Percentiles rank a stretch among this genome's conserved stretches.
phyloP scores from a whole-genome alignment of 1,284 basidiomycete genomes.

The Fomes fomentarius region DNA sequence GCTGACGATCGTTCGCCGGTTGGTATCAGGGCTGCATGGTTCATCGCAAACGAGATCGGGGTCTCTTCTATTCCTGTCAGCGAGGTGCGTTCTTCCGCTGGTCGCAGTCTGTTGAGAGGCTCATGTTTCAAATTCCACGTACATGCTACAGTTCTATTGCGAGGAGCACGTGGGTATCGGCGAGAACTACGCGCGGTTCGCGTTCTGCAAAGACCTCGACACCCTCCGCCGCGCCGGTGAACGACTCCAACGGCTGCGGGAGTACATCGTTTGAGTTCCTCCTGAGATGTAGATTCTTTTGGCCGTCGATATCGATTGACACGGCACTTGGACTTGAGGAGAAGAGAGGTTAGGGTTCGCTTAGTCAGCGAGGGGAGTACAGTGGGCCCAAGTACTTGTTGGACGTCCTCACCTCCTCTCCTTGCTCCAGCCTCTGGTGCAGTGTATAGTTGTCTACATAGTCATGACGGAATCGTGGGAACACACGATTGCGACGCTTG shows the following conservation, averaged over 20 bases:
- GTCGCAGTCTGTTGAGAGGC: background rate
- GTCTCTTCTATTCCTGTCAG: conserved; percentile 21
- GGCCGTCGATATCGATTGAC: too few species aligned
- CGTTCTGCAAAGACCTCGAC: conserved; percentile 91
- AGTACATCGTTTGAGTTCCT: conserved; percentile 16
- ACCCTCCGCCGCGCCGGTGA: conserved; percentile 80
- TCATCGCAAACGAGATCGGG: conserved; percentile 31
- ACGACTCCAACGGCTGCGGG: conserved; percentile 53
- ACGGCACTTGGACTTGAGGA: too few species aligned
- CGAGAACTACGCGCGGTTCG: conserved; percentile 84
- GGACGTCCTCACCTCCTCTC: too few species aligned
- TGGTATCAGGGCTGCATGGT: conserved; percentile 76
- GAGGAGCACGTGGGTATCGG: conserved; percentile 83
- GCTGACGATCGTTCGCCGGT: background rate
- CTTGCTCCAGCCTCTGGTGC: too few species aligned
- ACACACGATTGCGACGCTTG: too few species aligned
- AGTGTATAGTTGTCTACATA: too few species aligned
- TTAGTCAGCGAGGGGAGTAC: too few species aligned
- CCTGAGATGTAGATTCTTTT: too few species aligned
- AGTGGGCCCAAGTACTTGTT: too few species aligned
- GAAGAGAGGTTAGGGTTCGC: too few species aligned
- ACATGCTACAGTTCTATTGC: conserved; percentile 76
- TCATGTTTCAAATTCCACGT: background rate
- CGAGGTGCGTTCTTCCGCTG: background rate
- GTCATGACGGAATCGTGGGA: too few species aligned